Evolutionary conservation across 768 basidiomycete species (phyloP).

Genomic region (Boletus patriciae): DNA sequence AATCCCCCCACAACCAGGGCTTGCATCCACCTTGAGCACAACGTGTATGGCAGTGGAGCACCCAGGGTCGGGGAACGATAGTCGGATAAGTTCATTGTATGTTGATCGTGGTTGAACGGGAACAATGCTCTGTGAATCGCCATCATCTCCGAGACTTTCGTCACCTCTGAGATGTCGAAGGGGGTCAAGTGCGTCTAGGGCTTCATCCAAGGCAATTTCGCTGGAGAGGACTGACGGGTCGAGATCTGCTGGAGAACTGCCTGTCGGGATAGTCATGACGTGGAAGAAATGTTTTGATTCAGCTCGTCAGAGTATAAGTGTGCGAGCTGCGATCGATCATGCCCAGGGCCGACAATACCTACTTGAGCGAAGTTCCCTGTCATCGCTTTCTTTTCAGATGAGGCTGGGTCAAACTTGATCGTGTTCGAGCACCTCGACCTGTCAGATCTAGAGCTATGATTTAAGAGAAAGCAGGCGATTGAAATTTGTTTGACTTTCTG

Average conservation of each 20-base stretch:
- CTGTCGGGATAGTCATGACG: slow-evolving; percentile 6
- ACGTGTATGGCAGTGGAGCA: slow-evolving; percentile 27
- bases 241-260: background rate
- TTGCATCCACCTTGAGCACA: slow-evolving; percentile 66
- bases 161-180: slow-evolving; percentile 58
- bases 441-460: too few species aligned
- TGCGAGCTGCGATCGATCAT: background rate
- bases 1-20: slow-evolving; percentile 88
- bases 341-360: background rate
- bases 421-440: background rate
- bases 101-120: slow-evolving; percentile 57
- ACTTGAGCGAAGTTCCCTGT: background rate
- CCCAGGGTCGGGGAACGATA: slow-evolving; percentile 36
- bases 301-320: background rate
- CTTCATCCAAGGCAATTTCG: slow-evolving; percentile 52
- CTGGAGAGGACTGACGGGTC: slow-evolving; percentile 15
- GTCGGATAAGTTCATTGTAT: slow-evolving; percentile 45
- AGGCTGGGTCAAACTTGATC: background rate
- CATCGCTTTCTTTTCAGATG: background rate
- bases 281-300: background rate
- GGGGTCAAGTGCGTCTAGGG: slow-evolving; percentile 55
- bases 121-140: slow-evolving; percentile 37
- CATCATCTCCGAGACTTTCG: slow-evolving; percentile 27
- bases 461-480: too few species aligned
- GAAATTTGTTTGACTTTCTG: too few species aligned